Percentiles rank a stretch among this genome's conserved stretches.
Evolutionary conservation across 345 rosid genomes (phyloP).

Genomic region (Eucalyptus curtisii): DNA sequence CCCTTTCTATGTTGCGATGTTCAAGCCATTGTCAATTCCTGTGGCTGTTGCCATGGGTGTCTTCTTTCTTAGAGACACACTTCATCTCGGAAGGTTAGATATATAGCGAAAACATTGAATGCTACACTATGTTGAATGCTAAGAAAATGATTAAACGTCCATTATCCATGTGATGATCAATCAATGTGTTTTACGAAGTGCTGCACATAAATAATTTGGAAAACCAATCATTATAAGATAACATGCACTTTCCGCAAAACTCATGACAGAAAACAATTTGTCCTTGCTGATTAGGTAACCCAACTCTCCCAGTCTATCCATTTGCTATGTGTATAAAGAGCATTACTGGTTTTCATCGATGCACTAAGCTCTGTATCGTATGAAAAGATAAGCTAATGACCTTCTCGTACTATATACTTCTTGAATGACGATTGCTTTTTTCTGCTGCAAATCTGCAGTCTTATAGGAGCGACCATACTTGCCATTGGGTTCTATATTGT

Average conservation of each 20-base stretch:
- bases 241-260: neutral
- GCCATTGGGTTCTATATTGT: conserved; percentile 14
- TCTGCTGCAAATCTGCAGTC: neutral
- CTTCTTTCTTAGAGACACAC: neutral
- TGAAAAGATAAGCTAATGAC: neutral
- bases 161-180: neutral
- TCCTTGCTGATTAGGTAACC: neutral
- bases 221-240: neutral
- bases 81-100: neutral
- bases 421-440: neutral
- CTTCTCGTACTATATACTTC: neutral
- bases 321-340: neutral
- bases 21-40: neutral
- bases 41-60: conserved; percentile 1
- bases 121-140: neutral
- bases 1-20: neutral
- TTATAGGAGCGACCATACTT: conserved; percentile 13
- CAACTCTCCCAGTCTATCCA: neutral
- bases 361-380: neutral
- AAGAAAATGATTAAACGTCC: neutral
- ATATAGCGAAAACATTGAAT: neutral
- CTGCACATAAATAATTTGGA: neutral
- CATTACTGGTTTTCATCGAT: neutral
- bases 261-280: neutral
- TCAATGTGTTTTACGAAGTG: neutral